phyloP scores from a whole-genome alignment of 192 early-diverging fungal species.

The Gamsiella multidivaricata region DNA sequence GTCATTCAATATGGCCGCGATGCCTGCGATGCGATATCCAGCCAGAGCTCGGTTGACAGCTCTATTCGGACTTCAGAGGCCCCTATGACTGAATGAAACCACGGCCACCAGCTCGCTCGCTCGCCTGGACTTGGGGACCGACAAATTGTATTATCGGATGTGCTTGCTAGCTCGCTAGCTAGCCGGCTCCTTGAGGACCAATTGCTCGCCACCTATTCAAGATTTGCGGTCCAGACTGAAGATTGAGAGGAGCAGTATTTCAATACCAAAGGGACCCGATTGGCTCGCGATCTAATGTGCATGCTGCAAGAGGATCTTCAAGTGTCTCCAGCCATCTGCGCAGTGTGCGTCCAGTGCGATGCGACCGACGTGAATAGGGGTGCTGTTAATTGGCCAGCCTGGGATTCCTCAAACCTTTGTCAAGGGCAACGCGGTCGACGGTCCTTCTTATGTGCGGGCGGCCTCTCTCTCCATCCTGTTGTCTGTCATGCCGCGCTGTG shows the following conservation, averaged over 20 bases:
- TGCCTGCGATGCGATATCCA: neutral
- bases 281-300: constrained; percentile 1
- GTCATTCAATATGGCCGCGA: neutral
- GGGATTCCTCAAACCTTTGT: constrained; percentile 5
- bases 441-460: constrained; percentile 13
- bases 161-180: constrained; percentile 13
- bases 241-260: neutral
- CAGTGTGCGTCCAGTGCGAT: constrained; percentile 2
- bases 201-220: constrained; percentile 1
- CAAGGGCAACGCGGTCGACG: constrained; percentile 10
- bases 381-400: constrained; percentile 24
- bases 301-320: constrained; percentile 16
- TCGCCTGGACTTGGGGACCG: neutral
- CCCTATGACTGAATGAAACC: neutral
- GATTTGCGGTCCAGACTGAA: neutral
- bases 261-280: neutral
- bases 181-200: constrained; percentile 2
- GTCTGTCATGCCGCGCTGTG: constrained; percentile 48
- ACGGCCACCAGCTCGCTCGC: neutral
- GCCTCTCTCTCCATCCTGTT: constrained; percentile 26
- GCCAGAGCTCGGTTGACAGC: neutral
- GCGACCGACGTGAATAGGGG: constrained; percentile 1
- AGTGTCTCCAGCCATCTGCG: constrained; percentile 9
- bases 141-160: constrained; percentile 8
- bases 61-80: neutral